phyloP scores from a whole-genome alignment of 2,329 filamentous ascomycete genomes.

The Celoporthe dispersa region DNA sequence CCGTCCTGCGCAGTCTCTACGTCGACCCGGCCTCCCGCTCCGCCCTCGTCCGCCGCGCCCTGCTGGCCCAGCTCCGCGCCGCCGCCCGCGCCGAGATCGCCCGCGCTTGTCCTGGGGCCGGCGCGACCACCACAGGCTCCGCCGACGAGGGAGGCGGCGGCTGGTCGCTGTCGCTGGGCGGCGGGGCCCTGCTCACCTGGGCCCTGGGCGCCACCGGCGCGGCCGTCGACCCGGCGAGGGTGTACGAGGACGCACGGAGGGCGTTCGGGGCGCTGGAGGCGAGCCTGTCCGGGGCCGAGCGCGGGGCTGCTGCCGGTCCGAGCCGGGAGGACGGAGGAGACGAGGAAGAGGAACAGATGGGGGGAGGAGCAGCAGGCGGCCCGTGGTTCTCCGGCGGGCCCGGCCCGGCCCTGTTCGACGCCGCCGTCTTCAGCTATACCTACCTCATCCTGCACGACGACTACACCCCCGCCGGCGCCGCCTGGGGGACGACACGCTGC shows the following conservation, averaged over 20 bases:
- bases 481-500: constrained; percentile 58
- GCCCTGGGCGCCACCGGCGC: constrained; percentile 44
- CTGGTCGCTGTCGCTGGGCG: constrained; percentile 22
- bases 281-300: constrained; percentile 38
- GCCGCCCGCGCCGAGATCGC: constrained; percentile 78
- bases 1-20: constrained; percentile 74
- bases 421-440: constrained; percentile 87
- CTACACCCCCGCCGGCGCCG: constrained; percentile 15
- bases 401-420: constrained; percentile 79
- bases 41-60: constrained; percentile 62
- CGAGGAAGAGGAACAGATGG: constrained; percentile 33
- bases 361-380: constrained; percentile 2
- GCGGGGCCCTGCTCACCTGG: constrained; percentile 20
- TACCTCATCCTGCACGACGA: constrained; percentile 69
- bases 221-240: constrained; percentile 38
- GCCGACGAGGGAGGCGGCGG: neutral
- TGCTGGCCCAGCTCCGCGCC: constrained; percentile 68
- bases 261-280: constrained; percentile 53
- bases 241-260: constrained; percentile 50
- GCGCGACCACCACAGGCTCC: constrained; percentile 41
- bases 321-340: constrained; percentile 31
- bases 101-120: constrained; percentile 50
- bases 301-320: too few species aligned
- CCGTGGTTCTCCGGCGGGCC: constrained; percentile 55
- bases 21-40: constrained; percentile 66